Evolutionary conservation across 495 filamentous ascomycete species (phyloP), one percentile per base, ranked within the genome.

Genomic region (Aspergillus olivimuriae): DNA sequence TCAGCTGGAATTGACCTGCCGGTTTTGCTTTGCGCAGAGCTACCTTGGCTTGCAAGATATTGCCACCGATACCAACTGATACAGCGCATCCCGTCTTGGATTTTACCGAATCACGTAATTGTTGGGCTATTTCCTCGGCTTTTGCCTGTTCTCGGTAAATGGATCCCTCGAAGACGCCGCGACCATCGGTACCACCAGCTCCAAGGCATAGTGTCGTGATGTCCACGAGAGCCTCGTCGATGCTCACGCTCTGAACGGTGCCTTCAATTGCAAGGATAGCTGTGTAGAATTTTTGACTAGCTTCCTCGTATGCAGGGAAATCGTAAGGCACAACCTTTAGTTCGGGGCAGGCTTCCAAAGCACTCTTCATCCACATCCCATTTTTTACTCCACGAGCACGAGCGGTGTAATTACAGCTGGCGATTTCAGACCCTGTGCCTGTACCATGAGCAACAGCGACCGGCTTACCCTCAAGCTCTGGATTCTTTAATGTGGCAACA

Each of bases 351-450:
- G 89, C 66, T 47, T 90, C 80, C 49, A 82, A 71, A 2, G 94
- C 92, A 21, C 76, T 71, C 55, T 89, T 90, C 89, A 98, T 95
- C 92, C 92, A 98, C 94, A 95, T 96, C 7, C 94, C 92, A 48
- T 97, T 97, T 58, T 87, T 95, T 39, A 97, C 72, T 0, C 90
- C 92, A 52, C 78, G 89, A 16, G 77, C 74, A 17, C 92, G 80
- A 2, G 94, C 92, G 16, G 82, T 78, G 59, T 98, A 98, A 60
- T 96, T 98, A 62, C 92, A 98, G 44, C 89, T 95, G 6, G 92
- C 92, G 50, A 98, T 95, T 56, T 97, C 92, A 1, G 89, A 94
- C 15, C 89, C 87, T 30, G 80, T 77, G 0, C 90, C 90, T 19
- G 72, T 74, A 15, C 90, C 82, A 60, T 98, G 92, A 15, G 92